Evolutionary conservation across 2,329 filamentous ascomycete genomes (phyloP).

Genomic region (Aspergillus sclerotialis): DNA sequence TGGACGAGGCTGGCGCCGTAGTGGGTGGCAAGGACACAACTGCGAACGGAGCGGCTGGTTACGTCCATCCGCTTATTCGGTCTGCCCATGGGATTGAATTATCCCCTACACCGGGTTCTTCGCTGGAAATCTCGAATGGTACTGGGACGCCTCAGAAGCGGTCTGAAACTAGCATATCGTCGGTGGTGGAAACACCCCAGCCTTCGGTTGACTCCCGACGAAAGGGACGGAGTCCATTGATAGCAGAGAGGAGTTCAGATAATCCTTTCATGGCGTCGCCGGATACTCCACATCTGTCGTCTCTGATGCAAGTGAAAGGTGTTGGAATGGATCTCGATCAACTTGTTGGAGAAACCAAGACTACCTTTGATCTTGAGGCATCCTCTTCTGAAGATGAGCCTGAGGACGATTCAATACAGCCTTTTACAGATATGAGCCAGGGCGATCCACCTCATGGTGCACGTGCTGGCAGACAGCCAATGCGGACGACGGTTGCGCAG

Average conservation of each 20-base stretch:
- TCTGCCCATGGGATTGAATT: conserved; percentile 39
- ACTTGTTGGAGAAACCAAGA: conserved; percentile 50
- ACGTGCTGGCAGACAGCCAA: conserved; percentile 43
- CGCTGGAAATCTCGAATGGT: conserved; percentile 7
- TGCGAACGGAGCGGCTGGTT: conserved; percentile 32
- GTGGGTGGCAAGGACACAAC: conserved; percentile 31
- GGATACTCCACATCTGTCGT: conserved; percentile 61
- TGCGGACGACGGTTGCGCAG: conserved; percentile 51
- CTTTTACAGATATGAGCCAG: conserved; percentile 10
- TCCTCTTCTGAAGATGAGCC: conserved; percentile 36
- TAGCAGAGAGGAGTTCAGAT: conserved; percentile 9
- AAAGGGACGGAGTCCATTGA: conserved; percentile 12
- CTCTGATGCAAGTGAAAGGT: conserved; percentile 55
- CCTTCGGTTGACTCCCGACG: conserved; percentile 1
- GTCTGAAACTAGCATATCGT: conserved; percentile 8
- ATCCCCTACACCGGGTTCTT: conserved; percentile 10
- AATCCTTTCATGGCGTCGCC: conserved; percentile 48
- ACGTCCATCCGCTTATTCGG: conserved; percentile 58
- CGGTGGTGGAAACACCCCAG: conserved; percentile 20
- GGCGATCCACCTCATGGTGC: conserved; percentile 14
- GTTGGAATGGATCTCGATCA: conserved; percentile 55
- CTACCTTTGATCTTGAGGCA: conserved; percentile 31
- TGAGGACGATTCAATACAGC: conserved; percentile 24
- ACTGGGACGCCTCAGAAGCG: conserved; percentile 15
- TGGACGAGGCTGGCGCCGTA: conserved; percentile 50